Evolutionary conservation across 2,329 filamentous ascomycete species (phyloP).

Genomic region (Alternaria hordeiaustralica): DNA sequence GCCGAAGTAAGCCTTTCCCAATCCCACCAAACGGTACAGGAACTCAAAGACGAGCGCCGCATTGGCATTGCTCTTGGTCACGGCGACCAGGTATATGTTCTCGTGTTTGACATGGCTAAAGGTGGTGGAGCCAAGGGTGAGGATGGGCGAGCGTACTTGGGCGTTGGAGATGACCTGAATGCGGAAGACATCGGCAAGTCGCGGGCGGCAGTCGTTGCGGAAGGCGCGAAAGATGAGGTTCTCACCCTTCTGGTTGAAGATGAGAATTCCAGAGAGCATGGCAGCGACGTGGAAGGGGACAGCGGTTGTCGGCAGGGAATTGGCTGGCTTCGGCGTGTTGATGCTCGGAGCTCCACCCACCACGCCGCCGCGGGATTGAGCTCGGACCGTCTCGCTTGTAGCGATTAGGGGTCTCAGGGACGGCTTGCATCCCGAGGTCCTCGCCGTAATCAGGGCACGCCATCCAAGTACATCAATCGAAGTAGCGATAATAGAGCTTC

Average conservation of each 20-base stretch:
- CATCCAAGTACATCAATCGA: background rate
- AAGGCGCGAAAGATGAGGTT: conserved; percentile 99
- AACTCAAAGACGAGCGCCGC: conserved; percentile 98
- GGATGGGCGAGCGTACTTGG: conserved; percentile 94
- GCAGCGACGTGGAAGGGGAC: conserved; percentile 6
- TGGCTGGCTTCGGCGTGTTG: conserved; percentile 9
- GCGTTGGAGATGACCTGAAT: conserved; percentile 99
- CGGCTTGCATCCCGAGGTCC: background rate
- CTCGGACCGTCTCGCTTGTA: conserved; percentile 8
- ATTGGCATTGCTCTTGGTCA: conserved; percentile 99
- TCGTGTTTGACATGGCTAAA: conserved; percentile 99
- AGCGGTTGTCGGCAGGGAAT: conserved; percentile 10
- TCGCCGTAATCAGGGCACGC: background rate
- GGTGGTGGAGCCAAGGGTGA: conserved; percentile 95
- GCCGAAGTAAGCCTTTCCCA: conserved; percentile 96
- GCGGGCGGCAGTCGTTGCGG: conserved; percentile 96
- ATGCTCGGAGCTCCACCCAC: conserved; percentile 14
- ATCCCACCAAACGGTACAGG: conserved; percentile 85
- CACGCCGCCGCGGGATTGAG: conserved; percentile 20
- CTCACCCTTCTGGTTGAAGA: conserved; percentile 99
- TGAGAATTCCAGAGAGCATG: conserved; percentile 96
- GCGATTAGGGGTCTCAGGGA: background rate
- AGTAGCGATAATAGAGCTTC: background rate
- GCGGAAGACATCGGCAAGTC: conserved; percentile 97
- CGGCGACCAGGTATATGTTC: conserved; percentile 96